phyloP scores from a whole-genome alignment of 106 monocot genomes.

The Alisma plantagoaquatica region DNA sequence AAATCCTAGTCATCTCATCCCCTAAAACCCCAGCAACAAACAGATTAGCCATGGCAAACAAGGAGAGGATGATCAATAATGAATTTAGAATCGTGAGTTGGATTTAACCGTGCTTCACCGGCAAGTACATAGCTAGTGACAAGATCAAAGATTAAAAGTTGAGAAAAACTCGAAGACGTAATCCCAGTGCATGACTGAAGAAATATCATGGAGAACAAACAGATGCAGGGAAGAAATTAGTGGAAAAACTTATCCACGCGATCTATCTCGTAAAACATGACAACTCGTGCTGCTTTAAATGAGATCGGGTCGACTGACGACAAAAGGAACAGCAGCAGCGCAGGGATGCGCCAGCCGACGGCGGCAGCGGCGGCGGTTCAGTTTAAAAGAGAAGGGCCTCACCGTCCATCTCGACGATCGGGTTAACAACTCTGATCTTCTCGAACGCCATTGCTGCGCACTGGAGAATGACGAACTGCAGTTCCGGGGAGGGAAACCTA shows the following conservation, averaged over 20 bases:
- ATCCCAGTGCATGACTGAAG: neutral
- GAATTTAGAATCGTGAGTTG: neutral
- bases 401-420: constrained; percentile 75
- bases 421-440: constrained; percentile 57
- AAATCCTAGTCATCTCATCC: constrained; percentile 91
- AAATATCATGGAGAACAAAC: neutral
- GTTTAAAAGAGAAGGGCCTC: constrained; percentile 3
- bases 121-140: neutral
- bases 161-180: neutral
- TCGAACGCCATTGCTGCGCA: constrained; percentile 41
- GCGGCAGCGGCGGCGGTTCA: neutral
- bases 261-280: too few species aligned
- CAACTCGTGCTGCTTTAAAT: too few species aligned
- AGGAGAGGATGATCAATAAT: neutral
- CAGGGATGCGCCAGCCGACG: neutral
- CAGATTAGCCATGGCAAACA: neutral
- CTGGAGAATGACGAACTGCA: too few species aligned
- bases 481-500: too few species aligned
- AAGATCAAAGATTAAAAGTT: neutral
- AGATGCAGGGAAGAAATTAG: neutral
- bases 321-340: too few species aligned
- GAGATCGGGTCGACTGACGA: too few species aligned
- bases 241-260: neutral
- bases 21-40: constrained; percentile 29
- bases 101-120: too few species aligned